Evolutionary conservation across 352 stramenopile genomes (phyloP).

Genomic region (Phytophthora cryptogea): DNA sequence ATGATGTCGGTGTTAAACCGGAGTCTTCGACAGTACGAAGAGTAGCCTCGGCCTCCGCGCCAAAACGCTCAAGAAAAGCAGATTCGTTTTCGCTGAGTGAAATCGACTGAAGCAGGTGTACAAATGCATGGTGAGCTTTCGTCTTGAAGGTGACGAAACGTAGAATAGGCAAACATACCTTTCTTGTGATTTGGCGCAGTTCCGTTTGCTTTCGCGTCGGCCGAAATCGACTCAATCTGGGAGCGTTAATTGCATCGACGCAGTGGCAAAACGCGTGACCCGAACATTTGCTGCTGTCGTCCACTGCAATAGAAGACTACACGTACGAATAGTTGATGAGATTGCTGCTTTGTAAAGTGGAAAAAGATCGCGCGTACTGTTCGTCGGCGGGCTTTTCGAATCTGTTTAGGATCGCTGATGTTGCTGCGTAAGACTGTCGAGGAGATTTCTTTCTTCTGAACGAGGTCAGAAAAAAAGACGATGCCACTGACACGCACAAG

Average conservation of each 20-base stretch:
- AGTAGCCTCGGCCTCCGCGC: slow-evolving; percentile 53
- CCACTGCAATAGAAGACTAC: slow-evolving; percentile 19
- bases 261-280: slow-evolving; percentile 58
- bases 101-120: slow-evolving; percentile 44
- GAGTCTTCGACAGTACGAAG: slow-evolving; percentile 19
- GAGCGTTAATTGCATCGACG: slow-evolving; percentile 21
- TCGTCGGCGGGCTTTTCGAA: slow-evolving; percentile 2
- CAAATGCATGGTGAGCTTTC: neutral
- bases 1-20: slow-evolving; percentile 12
- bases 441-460: slow-evolving; percentile 21
- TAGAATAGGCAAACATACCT: slow-evolving; percentile 33
- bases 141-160: neutral
- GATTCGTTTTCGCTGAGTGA: slow-evolving; percentile 63
- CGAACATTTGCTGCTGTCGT: slow-evolving; percentile 38
- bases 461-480: slow-evolving; percentile 62
- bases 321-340: slow-evolving; percentile 1
- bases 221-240: slow-evolving; percentile 18
- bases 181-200: slow-evolving; percentile 60
- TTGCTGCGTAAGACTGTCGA: neutral
- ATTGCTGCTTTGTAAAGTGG: neutral
- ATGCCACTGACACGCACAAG: slow-evolving; percentile 58
- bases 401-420: neutral
- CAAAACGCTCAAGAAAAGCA: slow-evolving; percentile 57
- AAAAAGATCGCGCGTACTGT: slow-evolving; percentile 9
- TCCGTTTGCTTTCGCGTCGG: slow-evolving; percentile 32